Percentiles rank a stretch among this genome's conserved stretches.
phyloP scores from a whole-genome alignment of 2,329 filamentous ascomycete species.

The Metarhizium guizhouense region DNA sequence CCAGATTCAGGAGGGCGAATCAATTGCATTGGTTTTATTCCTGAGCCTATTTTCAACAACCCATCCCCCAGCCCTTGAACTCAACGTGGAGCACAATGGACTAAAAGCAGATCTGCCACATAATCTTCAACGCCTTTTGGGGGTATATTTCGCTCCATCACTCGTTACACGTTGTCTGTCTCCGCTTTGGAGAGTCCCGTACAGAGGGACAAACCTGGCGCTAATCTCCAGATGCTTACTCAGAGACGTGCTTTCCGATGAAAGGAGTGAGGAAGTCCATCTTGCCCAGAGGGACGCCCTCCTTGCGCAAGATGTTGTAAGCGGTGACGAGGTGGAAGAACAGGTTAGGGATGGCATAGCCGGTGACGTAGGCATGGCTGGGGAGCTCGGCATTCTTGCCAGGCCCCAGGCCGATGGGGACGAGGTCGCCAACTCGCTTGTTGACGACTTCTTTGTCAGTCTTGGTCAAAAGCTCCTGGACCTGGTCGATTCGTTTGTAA shows the following conservation, averaged over 20 bases:
- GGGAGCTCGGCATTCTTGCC: slow-evolving; percentile 16
- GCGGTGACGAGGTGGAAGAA: slow-evolving; percentile 54
- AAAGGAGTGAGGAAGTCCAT: slow-evolving; percentile 38
- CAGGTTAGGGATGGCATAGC: slow-evolving; percentile 48
- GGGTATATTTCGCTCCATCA: too few species aligned
- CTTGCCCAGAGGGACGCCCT: slow-evolving; percentile 56
- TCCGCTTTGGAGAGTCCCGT: too few species aligned
- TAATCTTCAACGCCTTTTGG: too few species aligned
- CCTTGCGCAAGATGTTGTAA: slow-evolving; percentile 51
- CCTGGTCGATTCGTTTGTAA: slow-evolving; percentile 23
- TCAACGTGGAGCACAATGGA: too few species aligned
- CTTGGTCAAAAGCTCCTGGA: slow-evolving; percentile 20
- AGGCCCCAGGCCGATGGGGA: slow-evolving; percentile 23
- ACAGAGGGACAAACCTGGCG: too few species aligned
- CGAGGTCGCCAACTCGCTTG: slow-evolving; percentile 16
- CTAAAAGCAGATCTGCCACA: too few species aligned
- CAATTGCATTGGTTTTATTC: too few species aligned
- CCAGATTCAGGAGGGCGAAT: too few species aligned
- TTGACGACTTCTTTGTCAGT: slow-evolving; percentile 25
- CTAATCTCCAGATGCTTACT: background rate
- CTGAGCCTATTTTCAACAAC: too few species aligned
- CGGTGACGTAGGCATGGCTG: slow-evolving; percentile 32
- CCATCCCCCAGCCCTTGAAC: too few species aligned
- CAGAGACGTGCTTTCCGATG: slow-evolving; percentile 11
- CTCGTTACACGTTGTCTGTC: too few species aligned